These are phyloP conservation scores for Purshia tridentata DNA, from an alignment of 306 rosid genomes.

Conservation along the genomic window DNA sequence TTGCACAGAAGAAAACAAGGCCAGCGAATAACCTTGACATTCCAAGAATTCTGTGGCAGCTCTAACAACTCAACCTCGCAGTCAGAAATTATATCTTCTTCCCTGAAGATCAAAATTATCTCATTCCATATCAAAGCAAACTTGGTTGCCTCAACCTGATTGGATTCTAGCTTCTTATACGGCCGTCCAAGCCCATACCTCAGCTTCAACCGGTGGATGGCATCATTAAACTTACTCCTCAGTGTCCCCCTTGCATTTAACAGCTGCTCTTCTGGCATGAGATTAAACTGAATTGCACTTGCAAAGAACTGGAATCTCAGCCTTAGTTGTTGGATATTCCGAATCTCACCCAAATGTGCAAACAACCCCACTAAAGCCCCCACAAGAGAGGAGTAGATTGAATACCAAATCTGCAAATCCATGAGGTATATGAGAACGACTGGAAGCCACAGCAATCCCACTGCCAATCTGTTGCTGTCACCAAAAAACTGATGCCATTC, in stretches of 20 bases:
- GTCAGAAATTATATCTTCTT: constrained; percentile 95
- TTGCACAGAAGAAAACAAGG: constrained; percentile 96
- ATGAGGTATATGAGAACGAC: constrained; percentile 82
- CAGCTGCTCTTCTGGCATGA: constrained; percentile 94
- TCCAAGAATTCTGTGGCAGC: constrained; percentile 86
- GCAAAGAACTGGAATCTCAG: constrained; percentile 98
- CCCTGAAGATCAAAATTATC: constrained; percentile 81
- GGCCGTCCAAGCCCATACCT: constrained; percentile 96
- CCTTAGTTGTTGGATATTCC: constrained; percentile 81
- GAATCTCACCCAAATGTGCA: constrained; percentile 91
- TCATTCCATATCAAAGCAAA: constrained; percentile 98
- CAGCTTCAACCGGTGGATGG: constrained; percentile 81
- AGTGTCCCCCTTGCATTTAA: constrained; percentile 74
- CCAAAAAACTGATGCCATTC: constrained; percentile 63
- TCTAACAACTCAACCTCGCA: constrained; percentile 80
- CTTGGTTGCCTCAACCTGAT: constrained; percentile 82
- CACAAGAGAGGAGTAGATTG: constrained; percentile 80
- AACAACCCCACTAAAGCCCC: constrained; percentile 85
- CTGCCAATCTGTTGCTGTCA: constrained; percentile 61
- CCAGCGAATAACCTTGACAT: constrained; percentile 91
- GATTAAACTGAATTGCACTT: constrained; percentile 90
- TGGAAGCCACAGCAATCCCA: constrained; percentile 79
- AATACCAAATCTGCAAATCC: constrained; percentile 96
- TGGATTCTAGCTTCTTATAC: constrained; percentile 82
- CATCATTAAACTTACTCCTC: constrained; percentile 80